Evolutionary conservation across 2,329 filamentous ascomycete species (phyloP), one percentile per base, ranked within the genome.

Genomic region (Arthrobotrys musiformis): DNA sequence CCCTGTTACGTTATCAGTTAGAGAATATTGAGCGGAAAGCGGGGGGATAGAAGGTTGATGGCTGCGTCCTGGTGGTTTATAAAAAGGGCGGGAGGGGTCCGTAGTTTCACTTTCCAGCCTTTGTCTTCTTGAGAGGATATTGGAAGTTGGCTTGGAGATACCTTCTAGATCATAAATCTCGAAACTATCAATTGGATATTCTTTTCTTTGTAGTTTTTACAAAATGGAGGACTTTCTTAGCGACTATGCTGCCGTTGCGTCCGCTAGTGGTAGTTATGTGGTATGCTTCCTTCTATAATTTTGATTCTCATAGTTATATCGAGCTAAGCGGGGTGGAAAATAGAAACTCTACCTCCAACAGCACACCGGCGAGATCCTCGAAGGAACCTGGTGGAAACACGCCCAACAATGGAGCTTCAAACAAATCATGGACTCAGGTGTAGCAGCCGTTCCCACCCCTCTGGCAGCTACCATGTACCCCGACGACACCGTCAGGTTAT

Each of bases 291-390:
- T 33, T n/a, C n/a, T n/a, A n/a, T n/a, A n/a, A n/a, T n/a, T 56
- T 30, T 50, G 7, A 50, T 50, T 24, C 17, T 13, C 46, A 19
- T 26, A 2, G 7, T 6, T 22, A 26, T 46, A 17, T 46, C 42
- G 2, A n/a, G n/a, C 42, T 24, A 17, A 46, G 13, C 19, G 42
- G 42, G 42, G 19, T 46, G n/a, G n/a, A n/a, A 42, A 17, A 42
- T 26, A 64, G 61, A 50, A 64, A 26, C 40, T 64, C 22, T 64
- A 64, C 33, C 46, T 64, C 44, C 61, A 64, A 64, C 24, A 40
- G 28, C 19, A 52, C 26, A 64, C 42, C 22, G 61, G 61, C n/a
- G 44, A 64, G 26, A 37, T 64, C 3, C 33, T 46, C 8, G 42
- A 64, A 26, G 61, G 61, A 13, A 64, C 61, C 26, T 64, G 61